Evolutionary conservation across 2,329 filamentous ascomycete genomes (phyloP).

Genomic region (Alternaria ventricosa): DNA sequence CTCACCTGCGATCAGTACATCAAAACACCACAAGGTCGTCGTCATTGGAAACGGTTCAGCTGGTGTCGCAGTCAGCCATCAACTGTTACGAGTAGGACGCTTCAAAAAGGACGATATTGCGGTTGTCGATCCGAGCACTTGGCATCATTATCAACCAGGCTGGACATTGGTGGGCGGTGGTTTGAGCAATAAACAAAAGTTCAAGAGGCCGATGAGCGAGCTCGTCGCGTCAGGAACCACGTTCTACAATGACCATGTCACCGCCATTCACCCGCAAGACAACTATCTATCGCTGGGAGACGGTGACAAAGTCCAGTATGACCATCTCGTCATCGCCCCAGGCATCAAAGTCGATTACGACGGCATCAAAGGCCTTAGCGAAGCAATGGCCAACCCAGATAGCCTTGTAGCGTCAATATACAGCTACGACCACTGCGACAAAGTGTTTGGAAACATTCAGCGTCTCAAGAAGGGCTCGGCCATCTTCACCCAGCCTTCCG

Average conservation of each 20-base stretch:
- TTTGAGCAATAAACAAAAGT: constrained; percentile 66
- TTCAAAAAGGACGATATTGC: constrained; percentile 68
- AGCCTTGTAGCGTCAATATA: constrained; percentile 47
- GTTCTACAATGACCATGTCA: constrained; percentile 63
- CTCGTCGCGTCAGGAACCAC: constrained; percentile 65
- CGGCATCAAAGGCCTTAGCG: constrained; percentile 40
- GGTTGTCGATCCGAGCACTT: constrained; percentile 66
- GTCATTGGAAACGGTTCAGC: constrained; percentile 71
- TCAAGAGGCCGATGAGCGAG: constrained; percentile 58
- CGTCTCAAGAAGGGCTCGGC: constrained; percentile 41
- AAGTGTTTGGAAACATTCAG: constrained; percentile 39
- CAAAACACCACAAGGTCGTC: constrained; percentile 66
- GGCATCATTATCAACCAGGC: constrained; percentile 73
- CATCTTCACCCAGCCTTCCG: constrained; percentile 49
- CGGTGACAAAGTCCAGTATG: constrained; percentile 64
- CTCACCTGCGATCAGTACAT: constrained; percentile 31
- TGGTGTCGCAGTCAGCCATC: constrained; percentile 69
- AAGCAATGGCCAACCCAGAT: constrained; percentile 43
- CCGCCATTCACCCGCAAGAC: constrained; percentile 61
- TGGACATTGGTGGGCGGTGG: constrained; percentile 73
- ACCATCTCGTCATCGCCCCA: constrained; percentile 69
- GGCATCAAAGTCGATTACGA: constrained; percentile 38
- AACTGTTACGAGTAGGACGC: constrained; percentile 66
- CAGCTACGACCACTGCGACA: constrained; percentile 48
- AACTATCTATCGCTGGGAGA: constrained; percentile 63